Evolutionary conservation across 495 filamentous ascomycete species (phyloP).

Genomic region (Neohortaea acidophila): DNA sequence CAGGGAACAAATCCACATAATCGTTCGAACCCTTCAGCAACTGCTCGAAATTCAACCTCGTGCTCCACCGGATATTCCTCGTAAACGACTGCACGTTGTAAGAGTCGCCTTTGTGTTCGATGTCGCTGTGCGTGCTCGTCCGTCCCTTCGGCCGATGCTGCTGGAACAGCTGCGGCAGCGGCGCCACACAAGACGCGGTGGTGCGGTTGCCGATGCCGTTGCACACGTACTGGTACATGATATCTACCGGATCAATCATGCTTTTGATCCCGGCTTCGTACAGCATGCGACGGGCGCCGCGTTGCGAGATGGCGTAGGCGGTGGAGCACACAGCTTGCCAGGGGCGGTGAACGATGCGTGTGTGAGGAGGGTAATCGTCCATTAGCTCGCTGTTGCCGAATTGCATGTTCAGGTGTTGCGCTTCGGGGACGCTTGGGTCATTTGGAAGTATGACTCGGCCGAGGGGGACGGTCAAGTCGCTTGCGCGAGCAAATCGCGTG

Average conservation of each 20-base stretch:
- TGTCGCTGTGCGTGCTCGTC: slow-evolving; percentile 4
- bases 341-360: slow-evolving; percentile 4
- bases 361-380: slow-evolving; percentile 7
- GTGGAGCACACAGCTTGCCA: slow-evolving; percentile 1
- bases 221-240: slow-evolving; percentile 1
- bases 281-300: slow-evolving; percentile 4
- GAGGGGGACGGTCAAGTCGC: slow-evolving; percentile 1
- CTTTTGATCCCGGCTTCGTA: slow-evolving; percentile 6
- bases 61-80: slow-evolving; percentile 10
- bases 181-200: slow-evolving; percentile 1
- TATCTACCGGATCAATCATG: background rate
- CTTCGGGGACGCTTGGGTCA: slow-evolving; percentile 9
- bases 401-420: slow-evolving; percentile 3
- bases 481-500: slow-evolving; percentile 1
- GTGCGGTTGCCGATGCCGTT: slow-evolving; percentile 1
- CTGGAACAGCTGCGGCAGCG: slow-evolving; percentile 8
- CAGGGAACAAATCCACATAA: slow-evolving; percentile 10
- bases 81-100: slow-evolving; percentile 2
- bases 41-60: slow-evolving; percentile 5
- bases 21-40: slow-evolving; percentile 2
- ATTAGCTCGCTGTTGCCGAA: slow-evolving; percentile 3
- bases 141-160: slow-evolving; percentile 6
- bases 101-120: background rate
- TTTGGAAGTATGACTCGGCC: slow-evolving; percentile 6
- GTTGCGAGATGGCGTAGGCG: slow-evolving; percentile 5